Percentiles rank a stretch among this genome's conserved stretches.
Evolutionary conservation across 768 basidiomycete genomes (phyloP).

Genomic region (Flagelloscypha sp.): DNA sequence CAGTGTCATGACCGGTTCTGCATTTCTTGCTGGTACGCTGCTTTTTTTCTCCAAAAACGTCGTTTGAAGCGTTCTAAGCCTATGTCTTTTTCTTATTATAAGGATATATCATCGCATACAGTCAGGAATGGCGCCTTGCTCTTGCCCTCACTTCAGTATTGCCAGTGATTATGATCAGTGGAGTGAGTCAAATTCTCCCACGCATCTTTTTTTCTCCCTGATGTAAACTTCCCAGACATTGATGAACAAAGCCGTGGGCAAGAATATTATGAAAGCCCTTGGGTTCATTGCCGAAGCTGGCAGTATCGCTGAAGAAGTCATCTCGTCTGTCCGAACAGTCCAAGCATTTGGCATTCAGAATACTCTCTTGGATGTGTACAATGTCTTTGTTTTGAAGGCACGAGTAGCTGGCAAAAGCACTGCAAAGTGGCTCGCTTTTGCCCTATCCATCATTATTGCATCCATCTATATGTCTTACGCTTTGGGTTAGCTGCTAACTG

Average conservation of each 20-base stretch:
- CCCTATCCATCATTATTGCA: neutral
- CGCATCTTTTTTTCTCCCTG: no score
- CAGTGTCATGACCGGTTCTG: slow-evolving; percentile 39
- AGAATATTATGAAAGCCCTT: slow-evolving; percentile 25
- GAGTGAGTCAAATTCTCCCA: no score
- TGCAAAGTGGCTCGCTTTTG: slow-evolving; percentile 11
- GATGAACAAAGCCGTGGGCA: slow-evolving; percentile 18
- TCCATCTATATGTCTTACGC: no score
- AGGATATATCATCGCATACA: slow-evolving; percentile 35
- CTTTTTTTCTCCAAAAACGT: no score
- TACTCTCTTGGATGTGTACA: slow-evolving; percentile 38
- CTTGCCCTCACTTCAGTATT: slow-evolving; percentile 49
- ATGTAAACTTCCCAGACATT: no score
- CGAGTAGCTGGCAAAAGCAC: slow-evolving; percentile 14
- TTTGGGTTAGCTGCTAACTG: no score
- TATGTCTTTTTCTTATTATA: no score
- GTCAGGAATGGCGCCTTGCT: slow-evolving; percentile 44
- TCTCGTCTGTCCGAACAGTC: slow-evolving; percentile 51
- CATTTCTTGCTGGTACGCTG: no score
- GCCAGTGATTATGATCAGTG: slow-evolving; percentile 45
- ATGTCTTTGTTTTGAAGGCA: slow-evolving; percentile 29
- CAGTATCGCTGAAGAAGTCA: slow-evolving; percentile 58
- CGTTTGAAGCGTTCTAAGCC: no score
- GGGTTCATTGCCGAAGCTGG: slow-evolving; percentile 46
- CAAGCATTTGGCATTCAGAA: slow-evolving; percentile 56